Percentiles rank a stretch among this genome's conserved stretches.
Conservation (phyloP, 371 early-diverging fungal genomes). For the Mucor irregularis region DNA sequence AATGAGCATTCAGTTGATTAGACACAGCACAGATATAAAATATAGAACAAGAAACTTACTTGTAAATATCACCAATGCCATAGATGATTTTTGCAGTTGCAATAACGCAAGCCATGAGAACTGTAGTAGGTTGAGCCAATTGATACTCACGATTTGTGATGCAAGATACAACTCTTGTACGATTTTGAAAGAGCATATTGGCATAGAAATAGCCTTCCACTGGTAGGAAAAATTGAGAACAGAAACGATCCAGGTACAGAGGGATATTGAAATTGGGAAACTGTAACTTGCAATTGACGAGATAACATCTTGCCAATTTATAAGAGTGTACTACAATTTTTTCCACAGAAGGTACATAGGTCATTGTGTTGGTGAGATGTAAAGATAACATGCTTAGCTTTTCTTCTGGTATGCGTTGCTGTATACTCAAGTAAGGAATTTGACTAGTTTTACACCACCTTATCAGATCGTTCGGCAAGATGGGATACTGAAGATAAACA, state of each 20-base stretch:
- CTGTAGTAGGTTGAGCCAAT: no score
- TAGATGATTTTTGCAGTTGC: constrained; percentile 20
- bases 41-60: not conserved
- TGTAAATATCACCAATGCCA: constrained; percentile 17
- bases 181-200: no score
- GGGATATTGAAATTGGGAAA: constrained; percentile 24
- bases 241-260: constrained; percentile 24
- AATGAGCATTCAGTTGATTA: no score
- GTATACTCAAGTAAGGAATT: constrained; percentile 27
- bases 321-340: not conserved
- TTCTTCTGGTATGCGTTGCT: constrained; percentile 6
- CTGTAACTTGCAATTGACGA: not conserved
- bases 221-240: constrained; percentile 27
- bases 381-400: not conserved
- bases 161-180: no score
- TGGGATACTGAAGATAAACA: constrained; percentile 29
- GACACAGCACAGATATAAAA: no score
- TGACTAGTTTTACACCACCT: constrained; percentile 22
- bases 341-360: not conserved
- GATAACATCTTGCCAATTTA: not conserved
- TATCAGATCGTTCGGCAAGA: constrained; percentile 27
- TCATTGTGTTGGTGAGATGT: not conserved
- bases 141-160: no score
- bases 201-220: constrained; percentile 28
- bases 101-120: constrained; percentile 18